Percentiles rank a stretch among this genome's conserved stretches.
These are phyloP conservation scores for Flaveria brownii DNA, from an alignment of 129 eudicot species.

Conservation along the genomic window DNA sequence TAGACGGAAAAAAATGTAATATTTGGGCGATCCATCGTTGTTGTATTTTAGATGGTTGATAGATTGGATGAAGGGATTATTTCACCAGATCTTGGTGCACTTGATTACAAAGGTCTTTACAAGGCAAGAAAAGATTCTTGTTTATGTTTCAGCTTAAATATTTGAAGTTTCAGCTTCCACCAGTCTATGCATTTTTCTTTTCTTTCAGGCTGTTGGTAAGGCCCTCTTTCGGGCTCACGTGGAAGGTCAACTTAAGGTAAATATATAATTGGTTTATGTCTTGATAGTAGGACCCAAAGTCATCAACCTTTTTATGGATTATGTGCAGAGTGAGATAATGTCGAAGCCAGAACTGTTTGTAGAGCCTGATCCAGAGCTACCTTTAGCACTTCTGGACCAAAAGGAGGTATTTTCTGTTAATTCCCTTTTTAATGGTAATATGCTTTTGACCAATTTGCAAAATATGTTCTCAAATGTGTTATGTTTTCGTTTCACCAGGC, in stretches of 20 bases:
- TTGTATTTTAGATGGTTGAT: constrained; percentile 79
- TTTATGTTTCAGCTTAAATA: constrained; percentile 1
- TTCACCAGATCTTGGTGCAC: constrained; percentile 71
- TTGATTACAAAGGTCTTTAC: constrained; percentile 96
- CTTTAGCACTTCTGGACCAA: constrained; percentile 94
- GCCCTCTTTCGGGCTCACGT: constrained; percentile 99
- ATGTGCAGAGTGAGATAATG: constrained; percentile 88
- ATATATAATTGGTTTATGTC: constrained; percentile 14
- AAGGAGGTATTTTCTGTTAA: constrained; percentile 66
- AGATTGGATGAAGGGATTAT: constrained; percentile 90
- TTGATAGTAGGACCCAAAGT: constrained; percentile 25
- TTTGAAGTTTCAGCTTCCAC: constrained; percentile 11
- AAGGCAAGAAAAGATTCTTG: constrained; percentile 53
- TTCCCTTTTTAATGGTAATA: neutral
- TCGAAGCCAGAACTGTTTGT: constrained; percentile 94
- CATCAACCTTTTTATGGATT: constrained; percentile 27
- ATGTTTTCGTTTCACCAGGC: constrained; percentile 54
- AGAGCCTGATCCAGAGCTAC: constrained; percentile 98
- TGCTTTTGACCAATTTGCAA: neutral
- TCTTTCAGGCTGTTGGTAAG: constrained; percentile 95
- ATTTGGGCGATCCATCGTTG: constrained; percentile 9
- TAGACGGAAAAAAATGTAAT: neutral
- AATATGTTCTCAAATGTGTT: neutral
- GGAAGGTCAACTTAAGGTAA: constrained; percentile 97
- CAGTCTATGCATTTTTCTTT: constrained; percentile 8